phyloP scores from a whole-genome alignment of 2,329 filamentous ascomycete species.

The Diaporthe citriasiana region DNA sequence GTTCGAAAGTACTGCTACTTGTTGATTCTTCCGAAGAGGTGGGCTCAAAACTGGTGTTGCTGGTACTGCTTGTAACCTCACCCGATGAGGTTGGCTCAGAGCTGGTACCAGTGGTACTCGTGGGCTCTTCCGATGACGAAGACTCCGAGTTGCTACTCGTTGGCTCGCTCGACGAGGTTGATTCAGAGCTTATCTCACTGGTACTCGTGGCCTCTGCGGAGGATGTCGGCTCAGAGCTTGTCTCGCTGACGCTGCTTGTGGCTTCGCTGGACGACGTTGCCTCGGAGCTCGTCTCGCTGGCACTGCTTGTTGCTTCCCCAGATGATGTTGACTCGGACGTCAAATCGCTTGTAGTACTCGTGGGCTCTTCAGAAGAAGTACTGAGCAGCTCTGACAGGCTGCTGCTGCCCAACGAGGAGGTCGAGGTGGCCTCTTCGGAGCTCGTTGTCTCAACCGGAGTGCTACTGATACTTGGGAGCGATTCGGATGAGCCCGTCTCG shows the following conservation, averaged over 20 bases:
- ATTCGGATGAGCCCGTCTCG: background rate
- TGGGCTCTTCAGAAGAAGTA: background rate
- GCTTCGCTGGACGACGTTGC: background rate
- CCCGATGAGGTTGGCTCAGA: constrained; percentile 1
- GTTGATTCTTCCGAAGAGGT: background rate
- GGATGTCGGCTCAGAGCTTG: background rate
- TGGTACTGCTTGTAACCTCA: constrained; percentile 3
- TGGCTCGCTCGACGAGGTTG: background rate
- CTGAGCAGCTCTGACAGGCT: background rate
- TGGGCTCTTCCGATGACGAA: background rate
- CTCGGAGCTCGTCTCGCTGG: background rate
- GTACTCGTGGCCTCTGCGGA: background rate
- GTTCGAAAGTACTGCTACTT: background rate
- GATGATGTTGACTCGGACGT: background rate
- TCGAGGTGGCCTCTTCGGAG: background rate
- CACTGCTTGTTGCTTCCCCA: background rate
- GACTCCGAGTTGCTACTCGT: background rate
- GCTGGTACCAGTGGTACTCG: background rate
- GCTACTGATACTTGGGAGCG: background rate
- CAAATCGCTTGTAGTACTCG: background rate
- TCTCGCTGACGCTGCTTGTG: background rate
- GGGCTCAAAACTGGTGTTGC: background rate
- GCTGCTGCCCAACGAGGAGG: background rate
- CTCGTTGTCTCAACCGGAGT: constrained; percentile 1
- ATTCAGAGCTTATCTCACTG: background rate